Conservation (phyloP, 768 basidiomycete genomes). For the Strobilomyces dryophilus region DNA sequence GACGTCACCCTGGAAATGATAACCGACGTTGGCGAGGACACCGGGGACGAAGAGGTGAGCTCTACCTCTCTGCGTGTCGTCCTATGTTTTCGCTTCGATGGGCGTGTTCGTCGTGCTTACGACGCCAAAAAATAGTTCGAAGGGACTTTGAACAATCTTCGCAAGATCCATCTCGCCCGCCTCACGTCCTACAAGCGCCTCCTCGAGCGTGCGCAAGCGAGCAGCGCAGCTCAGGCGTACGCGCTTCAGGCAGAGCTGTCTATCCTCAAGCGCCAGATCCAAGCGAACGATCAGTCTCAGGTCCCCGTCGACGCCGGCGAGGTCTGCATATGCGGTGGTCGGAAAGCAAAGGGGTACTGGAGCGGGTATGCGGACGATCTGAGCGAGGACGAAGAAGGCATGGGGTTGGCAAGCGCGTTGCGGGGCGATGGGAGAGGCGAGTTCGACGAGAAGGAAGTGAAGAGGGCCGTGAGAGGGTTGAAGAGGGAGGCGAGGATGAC, state of each 20-base stretch:
- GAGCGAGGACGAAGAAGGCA: conserved; percentile 41
- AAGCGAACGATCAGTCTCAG: conserved; percentile 13
- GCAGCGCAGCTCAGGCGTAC: conserved; percentile 77
- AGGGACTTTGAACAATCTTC: conserved; percentile 37
- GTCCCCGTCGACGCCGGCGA: conserved; percentile 22
- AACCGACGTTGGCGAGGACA: conserved; percentile 52
- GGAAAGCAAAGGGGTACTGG: conserved; percentile 66
- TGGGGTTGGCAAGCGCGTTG: conserved; percentile 45
- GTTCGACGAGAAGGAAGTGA: conserved; percentile 69
- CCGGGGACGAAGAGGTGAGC: conserved; percentile 69
- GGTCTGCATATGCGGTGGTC: conserved; percentile 55
- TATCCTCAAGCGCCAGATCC: conserved; percentile 49
- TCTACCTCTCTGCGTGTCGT: neutral
- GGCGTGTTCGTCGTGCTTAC: neutral
- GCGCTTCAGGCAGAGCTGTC: conserved; percentile 80
- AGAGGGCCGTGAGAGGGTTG: conserved; percentile 57
- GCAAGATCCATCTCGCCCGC: conserved; percentile 45
- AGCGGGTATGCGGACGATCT: conserved; percentile 52
- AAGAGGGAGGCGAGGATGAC: conserved; percentile 68
- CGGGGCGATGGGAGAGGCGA: conserved; percentile 45
- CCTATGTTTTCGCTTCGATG: neutral
- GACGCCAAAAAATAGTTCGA: conserved; percentile 36
- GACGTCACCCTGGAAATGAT: conserved; percentile 71
- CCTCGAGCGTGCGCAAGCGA: conserved; percentile 75
- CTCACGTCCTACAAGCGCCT: conserved; percentile 74